A percentile compares a stretch with the other conserved stretches of the same genome.
Evolutionary conservation across 1,139 yeast genomes (phyloP).

Genomic region (Lodderomyces elongisporus): DNA sequence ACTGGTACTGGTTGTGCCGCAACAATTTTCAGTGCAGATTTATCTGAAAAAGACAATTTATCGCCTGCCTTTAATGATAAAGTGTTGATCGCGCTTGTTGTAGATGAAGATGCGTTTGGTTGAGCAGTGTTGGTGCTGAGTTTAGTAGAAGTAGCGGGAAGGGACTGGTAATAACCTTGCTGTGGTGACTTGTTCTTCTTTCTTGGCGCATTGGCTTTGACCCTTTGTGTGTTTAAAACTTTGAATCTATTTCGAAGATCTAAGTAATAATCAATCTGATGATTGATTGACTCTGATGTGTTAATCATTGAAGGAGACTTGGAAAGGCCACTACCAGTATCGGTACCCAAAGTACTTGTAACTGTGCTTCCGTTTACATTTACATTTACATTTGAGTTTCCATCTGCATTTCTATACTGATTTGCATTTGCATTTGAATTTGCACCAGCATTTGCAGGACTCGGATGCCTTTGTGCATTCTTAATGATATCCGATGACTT

Average conservation of each 20-base stretch:
- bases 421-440: too few relatives aligned
- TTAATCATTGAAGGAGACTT: slow-evolving; percentile 14
- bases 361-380: too few relatives aligned
- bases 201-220: slow-evolving; percentile 5
- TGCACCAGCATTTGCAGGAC: too few relatives aligned
- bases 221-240: slow-evolving; percentile 15
- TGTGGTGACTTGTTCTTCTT: slow-evolving; percentile 2
- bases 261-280: slow-evolving; percentile 33
- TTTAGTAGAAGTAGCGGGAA: neutral
- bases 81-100: too few relatives aligned
- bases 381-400: too few relatives aligned
- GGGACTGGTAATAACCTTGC: too few relatives aligned
- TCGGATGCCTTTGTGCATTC: slow-evolving; percentile 32
- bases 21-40: neutral
- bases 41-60: too few relatives aligned
- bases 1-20: too few relatives aligned
- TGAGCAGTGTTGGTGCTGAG: neutral
- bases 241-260: slow-evolving; percentile 25
- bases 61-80: too few relatives aligned
- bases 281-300: slow-evolving; percentile 19
- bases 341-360: slow-evolving; percentile 2
- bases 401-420: too few relatives aligned
- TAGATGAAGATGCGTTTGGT: neutral
- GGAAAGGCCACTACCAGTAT: too few relatives aligned
- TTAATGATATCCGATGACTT: slow-evolving; percentile 38